phyloP scores from a whole-genome alignment of 805 yeast genomes.

The Yueomyces sp. region DNA sequence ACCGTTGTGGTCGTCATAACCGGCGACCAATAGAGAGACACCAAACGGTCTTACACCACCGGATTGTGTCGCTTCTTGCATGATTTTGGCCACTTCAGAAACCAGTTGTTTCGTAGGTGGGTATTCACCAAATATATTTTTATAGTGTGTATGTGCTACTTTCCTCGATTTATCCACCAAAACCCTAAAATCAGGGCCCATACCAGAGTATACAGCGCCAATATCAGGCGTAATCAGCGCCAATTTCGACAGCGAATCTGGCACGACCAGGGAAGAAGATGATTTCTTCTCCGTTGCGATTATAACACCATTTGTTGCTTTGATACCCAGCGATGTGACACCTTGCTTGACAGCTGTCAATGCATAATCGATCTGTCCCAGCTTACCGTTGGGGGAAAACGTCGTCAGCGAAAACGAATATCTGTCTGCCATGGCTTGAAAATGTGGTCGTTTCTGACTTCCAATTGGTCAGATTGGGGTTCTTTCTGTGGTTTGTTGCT shows the following conservation, averaged over 20 bases:
- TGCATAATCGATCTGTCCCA: conserved; percentile 96
- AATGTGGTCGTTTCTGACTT: too few species aligned
- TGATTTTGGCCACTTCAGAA: conserved; percentile 86
- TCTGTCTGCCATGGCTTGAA: conserved; percentile 79
- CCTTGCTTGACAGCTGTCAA: conserved; percentile 96
- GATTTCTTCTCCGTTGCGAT: conserved; percentile 93
- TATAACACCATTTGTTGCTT: conserved; percentile 90
- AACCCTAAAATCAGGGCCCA: conserved; percentile 98
- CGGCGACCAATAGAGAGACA: conserved; percentile 87
- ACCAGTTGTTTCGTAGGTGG: conserved; percentile 94
- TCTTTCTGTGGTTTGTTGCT: too few species aligned
- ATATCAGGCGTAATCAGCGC: conserved; percentile 84
- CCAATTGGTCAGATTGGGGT: too few species aligned
- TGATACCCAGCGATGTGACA: conserved; percentile 89
- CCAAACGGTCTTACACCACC: conserved; percentile 99
- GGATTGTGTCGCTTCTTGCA: conserved; percentile 97
- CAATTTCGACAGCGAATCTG: conserved; percentile 65
- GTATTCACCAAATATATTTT: conserved; percentile 87
- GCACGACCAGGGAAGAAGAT: conserved; percentile 60
- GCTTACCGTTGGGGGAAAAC: conserved; percentile 96
- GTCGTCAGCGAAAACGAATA: conserved; percentile 95
- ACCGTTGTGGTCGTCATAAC: conserved; percentile 65
- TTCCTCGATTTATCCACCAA: conserved; percentile 88
- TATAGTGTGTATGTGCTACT: conserved; percentile 83
- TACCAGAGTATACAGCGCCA: conserved; percentile 93